Conservation (phyloP, 352 stramenopile genomes). For the Phytophthora ohioensis region DNA sequence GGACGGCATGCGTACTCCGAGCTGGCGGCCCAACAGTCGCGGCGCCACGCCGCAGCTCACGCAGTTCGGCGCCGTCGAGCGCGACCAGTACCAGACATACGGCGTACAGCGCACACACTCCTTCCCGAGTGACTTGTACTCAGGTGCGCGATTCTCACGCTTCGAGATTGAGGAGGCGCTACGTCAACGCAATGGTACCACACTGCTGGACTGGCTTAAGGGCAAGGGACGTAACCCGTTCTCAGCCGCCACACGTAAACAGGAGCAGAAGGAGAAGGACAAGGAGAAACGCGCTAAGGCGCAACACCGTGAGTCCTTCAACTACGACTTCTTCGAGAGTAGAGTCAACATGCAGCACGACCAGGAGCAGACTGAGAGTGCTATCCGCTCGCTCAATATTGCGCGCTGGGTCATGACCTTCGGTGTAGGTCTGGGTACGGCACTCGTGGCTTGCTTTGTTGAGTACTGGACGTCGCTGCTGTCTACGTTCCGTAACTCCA, state of each 20-base stretch:
- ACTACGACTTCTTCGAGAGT: slow-evolving; percentile 91
- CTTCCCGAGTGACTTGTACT: slow-evolving; percentile 83
- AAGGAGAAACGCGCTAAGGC: slow-evolving; percentile 82
- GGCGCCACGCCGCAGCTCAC: slow-evolving; percentile 8
- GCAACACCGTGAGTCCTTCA: slow-evolving; percentile 87
- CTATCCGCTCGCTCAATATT: slow-evolving; percentile 83
- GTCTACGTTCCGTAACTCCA: slow-evolving; percentile 88
- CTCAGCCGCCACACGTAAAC: slow-evolving; percentile 37
- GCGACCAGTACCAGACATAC: slow-evolving; percentile 41
- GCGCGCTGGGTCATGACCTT: slow-evolving; percentile 97
- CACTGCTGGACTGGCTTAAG: slow-evolving; percentile 75
- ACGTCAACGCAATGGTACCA: slow-evolving; percentile 67
- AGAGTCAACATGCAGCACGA: slow-evolving; percentile 90
- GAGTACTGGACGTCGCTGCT: slow-evolving; percentile 92
- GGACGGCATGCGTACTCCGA: slow-evolving; percentile 18
- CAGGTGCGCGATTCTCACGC: slow-evolving; percentile 68
- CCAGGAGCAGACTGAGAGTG: slow-evolving; percentile 81
- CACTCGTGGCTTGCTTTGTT: slow-evolving; percentile 93
- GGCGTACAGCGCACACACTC: slow-evolving; percentile 80
- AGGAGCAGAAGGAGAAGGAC: slow-evolving; percentile 57
- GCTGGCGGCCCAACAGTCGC: slow-evolving; percentile 20
- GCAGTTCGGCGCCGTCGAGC: slow-evolving; percentile 28
- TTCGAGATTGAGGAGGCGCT: slow-evolving; percentile 86
- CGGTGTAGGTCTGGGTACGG: slow-evolving; percentile 93
- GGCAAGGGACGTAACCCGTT: slow-evolving; percentile 48